Evolutionary conservation across 176 grass and related monocot genomes (phyloP).

Genomic region (Panicum miliaceum): DNA sequence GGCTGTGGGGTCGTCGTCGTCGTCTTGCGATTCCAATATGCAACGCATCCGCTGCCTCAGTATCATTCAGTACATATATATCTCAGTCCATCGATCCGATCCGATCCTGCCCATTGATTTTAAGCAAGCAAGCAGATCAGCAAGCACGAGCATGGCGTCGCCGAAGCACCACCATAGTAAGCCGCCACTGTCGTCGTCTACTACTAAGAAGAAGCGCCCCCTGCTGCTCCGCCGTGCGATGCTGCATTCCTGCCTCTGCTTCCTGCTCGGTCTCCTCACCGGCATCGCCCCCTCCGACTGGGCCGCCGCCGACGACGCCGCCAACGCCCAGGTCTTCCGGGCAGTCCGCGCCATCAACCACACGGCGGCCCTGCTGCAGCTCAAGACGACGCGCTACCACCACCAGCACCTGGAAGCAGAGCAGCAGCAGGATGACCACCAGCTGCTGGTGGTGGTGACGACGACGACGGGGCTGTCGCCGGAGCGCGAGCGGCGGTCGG

Average conservation of each 20-base stretch:
- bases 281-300: conserved; percentile 64
- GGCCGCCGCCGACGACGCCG: conserved; percentile 30
- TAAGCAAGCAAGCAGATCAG: too few relatives aligned
- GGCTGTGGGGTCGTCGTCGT: too few relatives aligned
- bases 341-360: neutral
- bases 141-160: too few relatives aligned
- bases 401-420: neutral
- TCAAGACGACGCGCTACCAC: neutral
- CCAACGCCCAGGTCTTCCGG: conserved; percentile 27
- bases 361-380: neutral
- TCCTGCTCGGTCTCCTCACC: conserved; percentile 66
- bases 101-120: too few relatives aligned
- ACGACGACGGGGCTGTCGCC: conserved; percentile 40
- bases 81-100: too few relatives aligned
- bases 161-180: too few relatives aligned
- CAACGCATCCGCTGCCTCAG: too few relatives aligned
- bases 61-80: too few relatives aligned
- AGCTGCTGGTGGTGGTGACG: conserved; percentile 46
- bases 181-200: too few relatives aligned
- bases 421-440: neutral
- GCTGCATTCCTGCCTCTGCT: conserved; percentile 81
- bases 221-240: conserved; percentile 50
- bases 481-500: conserved; percentile 42
- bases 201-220: neutral
- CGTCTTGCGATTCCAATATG: too few relatives aligned